phyloP scores from a whole-genome alignment of 495 filamentous ascomycete genomes.

The Symbiotaphrina buchneri region DNA sequence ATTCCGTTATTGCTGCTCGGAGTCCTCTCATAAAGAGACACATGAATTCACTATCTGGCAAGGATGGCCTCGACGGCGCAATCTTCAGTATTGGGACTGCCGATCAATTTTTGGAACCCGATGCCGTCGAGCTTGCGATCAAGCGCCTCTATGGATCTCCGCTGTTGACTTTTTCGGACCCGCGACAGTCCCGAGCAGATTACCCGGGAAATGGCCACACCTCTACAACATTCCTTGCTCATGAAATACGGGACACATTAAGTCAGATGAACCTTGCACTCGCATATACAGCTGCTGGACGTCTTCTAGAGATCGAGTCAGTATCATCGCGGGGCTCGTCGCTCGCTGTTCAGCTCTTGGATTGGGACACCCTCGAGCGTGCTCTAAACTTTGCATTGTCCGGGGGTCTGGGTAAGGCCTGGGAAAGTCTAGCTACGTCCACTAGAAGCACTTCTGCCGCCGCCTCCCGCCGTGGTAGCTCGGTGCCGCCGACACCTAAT shows the following conservation, averaged over 20 bases:
- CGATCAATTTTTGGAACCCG: too few species aligned
- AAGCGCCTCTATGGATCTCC: conserved; percentile 3
- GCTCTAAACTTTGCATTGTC: conserved; percentile 18
- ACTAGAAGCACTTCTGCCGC: conserved; percentile 8
- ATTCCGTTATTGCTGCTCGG: too few species aligned
- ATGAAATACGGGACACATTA: conserved; percentile 5
- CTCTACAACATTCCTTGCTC: too few species aligned
- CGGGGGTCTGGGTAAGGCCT: conserved; percentile 9
- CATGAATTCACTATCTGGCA: too few species aligned
- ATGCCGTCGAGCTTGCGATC: too few species aligned
- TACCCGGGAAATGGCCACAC: not conserved
- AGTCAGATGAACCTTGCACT: conserved; percentile 24
- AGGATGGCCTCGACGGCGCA: too few species aligned
- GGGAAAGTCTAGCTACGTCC: conserved; percentile 6
- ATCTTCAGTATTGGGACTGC: too few species aligned
- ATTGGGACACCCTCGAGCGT: conserved; percentile 29
- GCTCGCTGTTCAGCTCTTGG: conserved; percentile 20
- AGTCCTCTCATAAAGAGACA: too few species aligned
- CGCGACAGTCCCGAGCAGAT: not conserved
- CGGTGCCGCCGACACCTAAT: conserved; percentile 7
- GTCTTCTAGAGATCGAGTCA: conserved; percentile 19
- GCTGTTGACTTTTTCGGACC: not conserved
- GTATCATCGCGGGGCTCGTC: conserved; percentile 21
- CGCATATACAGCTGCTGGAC: conserved; percentile 27
- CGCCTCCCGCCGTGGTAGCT: conserved; percentile 5